These are phyloP conservation scores for Pestalotiopsis sp. DNA, from an alignment of 2,329 filamentous ascomycete genomes.

Conservation along the genomic window DNA sequence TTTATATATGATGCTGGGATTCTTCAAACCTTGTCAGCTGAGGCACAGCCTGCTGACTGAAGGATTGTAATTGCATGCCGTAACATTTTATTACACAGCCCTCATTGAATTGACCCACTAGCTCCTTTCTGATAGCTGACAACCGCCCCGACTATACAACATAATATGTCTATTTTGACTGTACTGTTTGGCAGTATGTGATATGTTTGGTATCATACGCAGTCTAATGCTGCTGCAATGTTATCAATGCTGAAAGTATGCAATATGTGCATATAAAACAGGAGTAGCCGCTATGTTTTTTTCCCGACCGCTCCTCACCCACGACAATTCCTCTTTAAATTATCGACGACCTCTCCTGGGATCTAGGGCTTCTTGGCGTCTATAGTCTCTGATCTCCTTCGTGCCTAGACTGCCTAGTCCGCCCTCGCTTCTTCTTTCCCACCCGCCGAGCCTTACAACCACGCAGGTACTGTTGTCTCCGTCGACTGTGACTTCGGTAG, in stretches of 20 bases:
- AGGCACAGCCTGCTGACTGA: background rate
- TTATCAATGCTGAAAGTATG: background rate
- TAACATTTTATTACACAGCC: background rate
- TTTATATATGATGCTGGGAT: background rate
- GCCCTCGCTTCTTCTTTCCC: slow-evolving; percentile 76
- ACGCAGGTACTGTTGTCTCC: slow-evolving; percentile 73
- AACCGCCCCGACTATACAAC: background rate
- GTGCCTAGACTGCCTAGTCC: slow-evolving; percentile 88
- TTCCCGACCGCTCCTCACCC: background rate
- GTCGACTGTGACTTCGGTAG: slow-evolving; percentile 75
- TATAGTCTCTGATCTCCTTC: slow-evolving; percentile 86
- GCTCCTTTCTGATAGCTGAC: background rate
- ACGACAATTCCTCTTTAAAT: slow-evolving; percentile 5
- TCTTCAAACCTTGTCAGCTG: background rate
- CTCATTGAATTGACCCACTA: background rate
- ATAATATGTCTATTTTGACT: background rate
- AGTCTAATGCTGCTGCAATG: background rate
- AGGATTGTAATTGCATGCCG: background rate
- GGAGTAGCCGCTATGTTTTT: background rate
- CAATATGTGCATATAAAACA: background rate
- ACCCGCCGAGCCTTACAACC: slow-evolving; percentile 68
- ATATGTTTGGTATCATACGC: background rate
- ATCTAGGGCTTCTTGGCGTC: slow-evolving; percentile 78
- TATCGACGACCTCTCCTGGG: slow-evolving; percentile 69
- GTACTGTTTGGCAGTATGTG: background rate